Percentiles rank a stretch among this genome's conserved stretches.
These are phyloP conservation scores for Pyronema omphalodes DNA, from an alignment of 495 filamentous ascomycete genomes.

Conservation along the genomic window DNA sequence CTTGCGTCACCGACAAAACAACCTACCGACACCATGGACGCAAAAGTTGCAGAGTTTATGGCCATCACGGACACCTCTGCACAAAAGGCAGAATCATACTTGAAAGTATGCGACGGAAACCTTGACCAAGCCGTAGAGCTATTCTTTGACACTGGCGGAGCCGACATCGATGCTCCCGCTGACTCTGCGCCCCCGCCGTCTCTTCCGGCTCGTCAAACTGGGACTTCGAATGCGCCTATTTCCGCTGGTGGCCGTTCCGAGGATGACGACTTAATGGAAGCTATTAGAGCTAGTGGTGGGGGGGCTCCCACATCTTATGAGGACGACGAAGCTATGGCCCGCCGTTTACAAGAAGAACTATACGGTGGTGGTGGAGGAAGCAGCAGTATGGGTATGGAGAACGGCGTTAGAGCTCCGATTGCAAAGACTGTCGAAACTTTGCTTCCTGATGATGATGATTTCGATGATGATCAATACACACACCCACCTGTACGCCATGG, in stretches of 20 bases:
- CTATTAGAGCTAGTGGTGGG: conserved; percentile 26
- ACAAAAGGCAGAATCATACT: conserved; percentile 45
- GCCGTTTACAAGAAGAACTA: conserved; percentile 77
- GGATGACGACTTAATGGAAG: conserved; percentile 25
- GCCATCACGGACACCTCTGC: conserved; percentile 42
- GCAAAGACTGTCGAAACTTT: conserved; percentile 80
- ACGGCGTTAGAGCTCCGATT: conserved; percentile 75
- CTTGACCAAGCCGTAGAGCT: conserved; percentile 72
- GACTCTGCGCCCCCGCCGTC: conserved; percentile 26
- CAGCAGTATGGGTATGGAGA: conserved; percentile 17
- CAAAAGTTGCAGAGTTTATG: conserved; percentile 41
- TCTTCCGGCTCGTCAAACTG: conserved; percentile 9
- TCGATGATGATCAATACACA: conserved; percentile 34
- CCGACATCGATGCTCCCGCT: conserved; percentile 34
- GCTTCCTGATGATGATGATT: conserved; percentile 42
- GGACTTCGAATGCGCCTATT: not conserved
- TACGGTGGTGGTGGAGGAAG: conserved; percentile 36
- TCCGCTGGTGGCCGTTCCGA: conserved; percentile 20
- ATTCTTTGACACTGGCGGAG: conserved; percentile 65
- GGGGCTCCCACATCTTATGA: conserved; percentile 33
- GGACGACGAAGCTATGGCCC: conserved; percentile 85
- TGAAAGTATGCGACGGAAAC: conserved; percentile 64
- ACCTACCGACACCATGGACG: conserved; percentile 39
- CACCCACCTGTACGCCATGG: conserved; percentile 3
- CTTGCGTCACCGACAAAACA: not conserved